Base-by-base conservation (phyloP, 129 eudicot species). In the Pseudognaphalium luteoalbum region DNA sequence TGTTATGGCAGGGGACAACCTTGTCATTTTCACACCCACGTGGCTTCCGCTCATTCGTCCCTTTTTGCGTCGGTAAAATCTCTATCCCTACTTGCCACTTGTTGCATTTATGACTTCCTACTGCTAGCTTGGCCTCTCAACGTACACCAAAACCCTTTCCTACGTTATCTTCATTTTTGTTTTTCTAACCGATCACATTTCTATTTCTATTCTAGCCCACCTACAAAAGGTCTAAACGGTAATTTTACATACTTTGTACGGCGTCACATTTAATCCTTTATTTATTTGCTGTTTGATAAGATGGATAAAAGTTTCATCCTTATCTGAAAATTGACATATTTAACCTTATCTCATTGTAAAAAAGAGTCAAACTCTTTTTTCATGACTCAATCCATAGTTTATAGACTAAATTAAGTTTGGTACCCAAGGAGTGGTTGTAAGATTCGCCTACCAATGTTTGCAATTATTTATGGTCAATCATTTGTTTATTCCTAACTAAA, bases 1-100 rank as follows among this genome's bases (percentile, higher is more conserved):
- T 80, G 83, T 67, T 74, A 66, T 32, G 42, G 79, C 80, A 25
- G 79, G 83, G 83, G 79, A 80, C 83, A 67, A 74, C 75, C 34
- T 74, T 74, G 57, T 79, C 78, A 51, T 0, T 34, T 7, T 79
- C 73, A 9, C 0, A 75, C 83, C 14, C n/a, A 80, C 76, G 83
- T 80, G 83, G 64, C 80, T 0, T 2, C 2, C 30, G 21, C 5
- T 21, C 33, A 80, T 80, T 80, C 76, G 76, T 22, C 17, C 57
- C 0, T 21, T 21, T n/a, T 1, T 0, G 11, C 35, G 80, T 73
- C 83, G 80, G 83, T 58, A 44, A 28, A 42, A 68, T 68, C 60
- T 69, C 62, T 66, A 44, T 41, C 70, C 68, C 83, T 50, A 67
- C 80, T 32, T 74, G 83, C 75, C 83, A 80, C 63, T 74, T 80